A percentile compares a stretch with the other conserved stretches of the same genome.
phyloP scores from a whole-genome alignment of 148 eudicot genomes.

The Rheum nobile region DNA sequence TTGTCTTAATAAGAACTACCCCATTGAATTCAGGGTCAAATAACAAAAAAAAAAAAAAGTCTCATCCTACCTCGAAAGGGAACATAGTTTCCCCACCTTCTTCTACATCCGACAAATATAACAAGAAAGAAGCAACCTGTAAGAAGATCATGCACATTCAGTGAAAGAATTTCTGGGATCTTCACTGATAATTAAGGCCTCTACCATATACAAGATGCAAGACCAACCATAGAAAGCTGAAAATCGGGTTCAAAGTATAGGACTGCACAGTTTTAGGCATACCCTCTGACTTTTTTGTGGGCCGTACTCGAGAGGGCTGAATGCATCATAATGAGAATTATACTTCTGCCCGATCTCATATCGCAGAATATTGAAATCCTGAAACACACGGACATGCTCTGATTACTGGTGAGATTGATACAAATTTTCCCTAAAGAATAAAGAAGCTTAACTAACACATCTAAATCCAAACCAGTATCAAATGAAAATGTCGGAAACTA shows the following conservation, averaged over 20 bases:
- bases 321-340: slow-evolving; percentile 82
- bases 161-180: background rate
- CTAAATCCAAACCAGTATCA: background rate
- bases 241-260: background rate
- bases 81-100: slow-evolving; percentile 98
- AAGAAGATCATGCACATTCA: slow-evolving; percentile 9
- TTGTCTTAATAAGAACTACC: background rate
- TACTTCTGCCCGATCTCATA: slow-evolving; percentile 83
- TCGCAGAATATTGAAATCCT: slow-evolving; percentile 79
- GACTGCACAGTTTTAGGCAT: slow-evolving; percentile 7
- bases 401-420: slow-evolving; percentile 13
- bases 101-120: slow-evolving; percentile 82
- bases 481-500: background rate
- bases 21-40: background rate
- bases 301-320: slow-evolving; percentile 85
- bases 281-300: slow-evolving; percentile 97
- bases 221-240: background rate
- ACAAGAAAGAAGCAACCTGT: slow-evolving; percentile 81
- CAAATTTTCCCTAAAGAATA: background rate
- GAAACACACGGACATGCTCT: slow-evolving; percentile 33
- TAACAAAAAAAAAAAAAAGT: background rate
- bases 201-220: background rate
- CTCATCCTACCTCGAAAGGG: slow-evolving; percentile 60
- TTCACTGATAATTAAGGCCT: background rate
- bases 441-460: background rate